Evolutionary conservation across 805 yeast genomes (phyloP).

Genomic region (Pichia membranifaciens): DNA sequence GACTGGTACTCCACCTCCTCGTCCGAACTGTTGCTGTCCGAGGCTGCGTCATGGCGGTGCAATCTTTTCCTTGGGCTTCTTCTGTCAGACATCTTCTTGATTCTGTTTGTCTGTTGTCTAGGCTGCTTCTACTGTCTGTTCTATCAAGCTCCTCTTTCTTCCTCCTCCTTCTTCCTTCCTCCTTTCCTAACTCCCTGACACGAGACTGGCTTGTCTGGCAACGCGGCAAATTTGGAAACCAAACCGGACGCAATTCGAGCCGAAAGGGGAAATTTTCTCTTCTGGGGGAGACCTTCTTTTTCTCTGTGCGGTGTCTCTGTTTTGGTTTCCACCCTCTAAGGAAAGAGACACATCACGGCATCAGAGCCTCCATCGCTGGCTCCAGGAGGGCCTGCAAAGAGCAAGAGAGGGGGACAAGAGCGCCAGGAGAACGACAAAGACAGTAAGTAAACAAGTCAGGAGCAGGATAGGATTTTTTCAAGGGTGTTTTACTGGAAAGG

Average conservation of each 20-base stretch:
- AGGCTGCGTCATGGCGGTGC: constrained; percentile 27
- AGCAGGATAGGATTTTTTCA: too few relatives aligned
- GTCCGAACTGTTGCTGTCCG: constrained; percentile 24
- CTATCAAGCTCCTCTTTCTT: too few relatives aligned
- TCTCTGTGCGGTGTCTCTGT: background rate
- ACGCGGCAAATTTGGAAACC: background rate
- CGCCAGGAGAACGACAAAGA: too few relatives aligned
- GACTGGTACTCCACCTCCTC: constrained; percentile 19
- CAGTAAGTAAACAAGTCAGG: too few relatives aligned
- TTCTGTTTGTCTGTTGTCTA: background rate
- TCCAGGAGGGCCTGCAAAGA: background rate
- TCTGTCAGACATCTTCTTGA: constrained; percentile 11
- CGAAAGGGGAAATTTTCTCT: constrained; percentile 3
- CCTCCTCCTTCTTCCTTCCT: too few relatives aligned
- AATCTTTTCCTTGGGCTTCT: constrained; percentile 42
- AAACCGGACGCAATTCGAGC: background rate
- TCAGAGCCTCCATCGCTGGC: too few relatives aligned
- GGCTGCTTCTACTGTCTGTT: background rate
- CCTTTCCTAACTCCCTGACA: too few relatives aligned
- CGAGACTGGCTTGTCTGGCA: background rate
- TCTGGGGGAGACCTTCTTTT: background rate
- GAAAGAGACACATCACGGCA: too few relatives aligned
- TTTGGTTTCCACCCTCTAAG: background rate
- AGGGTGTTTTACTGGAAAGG: too few relatives aligned
- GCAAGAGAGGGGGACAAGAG: too few relatives aligned